Evolutionary conservation across 305 asterid genomes (phyloP).

Genomic region (Solanum chacoense): DNA sequence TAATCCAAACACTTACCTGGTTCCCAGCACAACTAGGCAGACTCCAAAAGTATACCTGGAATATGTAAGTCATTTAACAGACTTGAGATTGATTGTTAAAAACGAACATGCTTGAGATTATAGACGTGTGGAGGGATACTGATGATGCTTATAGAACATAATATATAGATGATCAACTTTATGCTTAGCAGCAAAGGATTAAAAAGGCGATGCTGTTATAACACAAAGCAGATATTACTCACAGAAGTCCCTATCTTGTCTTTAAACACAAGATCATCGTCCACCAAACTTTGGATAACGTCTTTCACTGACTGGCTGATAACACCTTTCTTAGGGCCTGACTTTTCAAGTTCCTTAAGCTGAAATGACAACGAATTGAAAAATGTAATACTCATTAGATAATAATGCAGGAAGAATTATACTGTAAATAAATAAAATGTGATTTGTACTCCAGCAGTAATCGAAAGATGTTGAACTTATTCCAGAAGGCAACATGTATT

Average conservation of each 20-base stretch:
- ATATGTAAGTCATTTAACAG: neutral
- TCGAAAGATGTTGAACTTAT: neutral
- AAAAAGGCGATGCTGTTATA: neutral
- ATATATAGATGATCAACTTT: neutral
- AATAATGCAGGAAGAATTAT: neutral
- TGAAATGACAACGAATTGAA: constrained; percentile 9
- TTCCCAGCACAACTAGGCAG: constrained; percentile 98
- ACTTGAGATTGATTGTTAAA: neutral
- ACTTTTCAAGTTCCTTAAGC: constrained; percentile 94
- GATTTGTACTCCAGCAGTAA: neutral
- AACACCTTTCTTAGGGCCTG: constrained; percentile 93
- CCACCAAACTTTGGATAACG: constrained; percentile 77
- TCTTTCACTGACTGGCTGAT: constrained; percentile 90
- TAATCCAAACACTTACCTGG: constrained; percentile 43
- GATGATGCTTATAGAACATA: neutral
- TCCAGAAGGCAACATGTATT: neutral
- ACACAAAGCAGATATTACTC: constrained; percentile 28
- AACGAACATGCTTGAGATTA: neutral
- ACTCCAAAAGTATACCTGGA: constrained; percentile 96
- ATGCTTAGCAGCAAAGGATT: neutral
- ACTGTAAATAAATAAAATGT: neutral
- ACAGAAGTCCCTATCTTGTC: constrained; percentile 99
- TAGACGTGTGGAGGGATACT: neutral
- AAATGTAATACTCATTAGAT: neutral
- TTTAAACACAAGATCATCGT: constrained; percentile 88